Base-by-base conservation (phyloP, 345 rosid genomes). In the Alliaria petiolata region DNA sequence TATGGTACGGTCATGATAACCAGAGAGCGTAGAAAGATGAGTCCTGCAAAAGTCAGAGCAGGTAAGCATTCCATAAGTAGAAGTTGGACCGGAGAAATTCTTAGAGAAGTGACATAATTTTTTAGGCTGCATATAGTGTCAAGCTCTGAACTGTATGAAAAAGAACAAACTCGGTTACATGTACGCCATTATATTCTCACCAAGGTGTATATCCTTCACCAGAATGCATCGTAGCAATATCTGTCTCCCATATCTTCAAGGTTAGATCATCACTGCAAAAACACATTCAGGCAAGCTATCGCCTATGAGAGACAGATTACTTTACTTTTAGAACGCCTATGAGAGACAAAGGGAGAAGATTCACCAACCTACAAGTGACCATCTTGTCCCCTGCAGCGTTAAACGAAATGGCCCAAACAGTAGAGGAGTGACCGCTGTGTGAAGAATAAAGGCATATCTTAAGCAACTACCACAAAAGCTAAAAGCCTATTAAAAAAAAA, bases 261-360 rank as follows among this genome's bases (percentile, higher is more conserved):
- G 95, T 87, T 62, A 89, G 96, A 83, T 95, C 99, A 77, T 91
- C 99, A 81, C 99, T 95, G 90, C 81, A 85, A 74, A 70, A 61
- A n/a, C 50, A 82, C 70, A 76, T 63, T 25, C 55, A 78, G 43
- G 26, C 61, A 80, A 70, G 49, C 49, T n/a, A n/a, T n/a, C n/a
- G n/a, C n/a, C n/a, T n/a, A n/a, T n/a, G n/a, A n/a, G n/a, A n/a
- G n/a, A n/a, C n/a, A n/a, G 8, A 65, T n/a, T 52, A 52, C 39
- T 1, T 9, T 30, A 38, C 64, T 54, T 65, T 2, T 20, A 7
- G 6, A 64, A 44, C 11, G 6, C n/a, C 13, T 8, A 45, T 20
- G 20, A 7, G 26, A 66, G 8, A 51, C 44, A 47, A 56, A 28
- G 26, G 12, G 30, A 75, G 42, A 52, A 28, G 22, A 34, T 49